Percentiles rank a stretch among this genome's conserved stretches.
These are phyloP conservation scores for Ceratobasidium sp. DNA, from an alignment of 1,284 basidiomycete genomes.

Conservation along the genomic window DNA sequence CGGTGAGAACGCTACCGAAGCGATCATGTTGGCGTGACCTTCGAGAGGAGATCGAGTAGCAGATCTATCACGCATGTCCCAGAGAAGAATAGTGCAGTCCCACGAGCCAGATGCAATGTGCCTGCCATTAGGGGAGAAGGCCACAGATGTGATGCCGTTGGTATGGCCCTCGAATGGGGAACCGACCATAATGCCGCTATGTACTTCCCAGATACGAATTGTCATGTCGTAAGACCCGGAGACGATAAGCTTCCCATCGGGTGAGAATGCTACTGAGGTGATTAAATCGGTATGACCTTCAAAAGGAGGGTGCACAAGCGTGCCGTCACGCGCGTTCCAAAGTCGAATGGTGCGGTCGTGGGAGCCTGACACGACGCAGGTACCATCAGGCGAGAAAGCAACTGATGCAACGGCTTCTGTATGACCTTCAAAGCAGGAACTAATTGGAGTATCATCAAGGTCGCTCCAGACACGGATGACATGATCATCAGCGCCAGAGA, in stretches of 20 bases:
- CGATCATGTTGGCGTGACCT: constrained; percentile 6
- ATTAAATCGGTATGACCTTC: constrained; percentile 54
- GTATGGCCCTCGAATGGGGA: neutral
- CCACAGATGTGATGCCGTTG: constrained; percentile 41
- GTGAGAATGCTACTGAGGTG: too few relatives aligned
- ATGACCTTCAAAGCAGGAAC: constrained; percentile 24
- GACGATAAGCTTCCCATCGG: too few relatives aligned
- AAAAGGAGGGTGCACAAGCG: constrained; percentile 40
- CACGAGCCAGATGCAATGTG: constrained; percentile 50
- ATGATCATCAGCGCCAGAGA: neutral
- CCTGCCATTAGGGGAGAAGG: too few relatives aligned
- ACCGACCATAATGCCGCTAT: neutral
- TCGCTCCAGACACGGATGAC: constrained; percentile 23
- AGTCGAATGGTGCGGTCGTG: constrained; percentile 32
- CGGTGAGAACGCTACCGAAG: constrained; percentile 32
- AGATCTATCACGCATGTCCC: constrained; percentile 47
- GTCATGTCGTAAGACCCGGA: constrained; percentile 54
- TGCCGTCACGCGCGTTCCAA: constrained; percentile 30
- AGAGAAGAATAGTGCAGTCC: constrained; percentile 54
- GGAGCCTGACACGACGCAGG: constrained; percentile 23
- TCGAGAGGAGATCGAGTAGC: neutral
- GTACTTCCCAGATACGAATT: constrained; percentile 50
- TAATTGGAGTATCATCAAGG: neutral
- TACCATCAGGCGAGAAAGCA: constrained; percentile 31
- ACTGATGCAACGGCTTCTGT: neutral